phyloP scores from a whole-genome alignment of 2,329 filamentous ascomycete species.

The Sodiomyces alkalinus region DNA sequence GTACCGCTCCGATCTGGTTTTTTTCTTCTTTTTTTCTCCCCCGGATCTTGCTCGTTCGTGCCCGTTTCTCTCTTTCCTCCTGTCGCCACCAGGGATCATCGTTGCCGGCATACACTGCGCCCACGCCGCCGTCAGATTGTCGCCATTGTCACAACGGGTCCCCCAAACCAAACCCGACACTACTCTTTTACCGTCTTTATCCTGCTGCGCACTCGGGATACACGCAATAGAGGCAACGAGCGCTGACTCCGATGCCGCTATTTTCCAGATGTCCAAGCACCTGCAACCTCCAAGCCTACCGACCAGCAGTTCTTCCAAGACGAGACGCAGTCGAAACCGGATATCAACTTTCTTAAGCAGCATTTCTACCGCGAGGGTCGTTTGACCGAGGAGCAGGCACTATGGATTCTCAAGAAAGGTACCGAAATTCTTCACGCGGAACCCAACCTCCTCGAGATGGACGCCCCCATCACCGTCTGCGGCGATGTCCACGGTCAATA shows the following conservation, averaged over 20 bases:
- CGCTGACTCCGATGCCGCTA: conserved; percentile 10
- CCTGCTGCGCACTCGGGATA: too few species aligned
- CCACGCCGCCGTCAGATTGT: too few species aligned
- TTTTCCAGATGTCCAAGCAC: conserved; percentile 97
- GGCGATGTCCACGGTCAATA: conserved; percentile 98
- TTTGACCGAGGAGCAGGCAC: conserved; percentile 88
- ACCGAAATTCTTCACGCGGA: conserved; percentile 78
- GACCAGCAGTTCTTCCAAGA: conserved; percentile 92
- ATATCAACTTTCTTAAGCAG: conserved; percentile 90
- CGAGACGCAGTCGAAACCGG: conserved; percentile 71
- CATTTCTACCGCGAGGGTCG: conserved; percentile 97
- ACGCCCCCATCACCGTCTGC: conserved; percentile 96
- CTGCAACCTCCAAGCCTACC: conserved; percentile 80
- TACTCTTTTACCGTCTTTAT: too few species aligned
- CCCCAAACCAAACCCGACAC: too few species aligned
- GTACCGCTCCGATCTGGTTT: conserved; percentile 10
- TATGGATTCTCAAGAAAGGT: conserved; percentile 85
- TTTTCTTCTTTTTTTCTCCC: neutral
- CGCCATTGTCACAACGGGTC: too few species aligned
- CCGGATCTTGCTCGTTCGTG: neutral
- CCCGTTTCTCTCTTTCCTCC: too few species aligned
- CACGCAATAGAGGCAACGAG: too few species aligned
- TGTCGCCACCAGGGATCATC: too few species aligned
- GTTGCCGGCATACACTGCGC: too few species aligned
- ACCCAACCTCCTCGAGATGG: conserved; percentile 97